Percentiles rank a stretch among this genome's conserved stretches.
Conservation (phyloP, 768 basidiomycete genomes). For the Suillus spraguei region DNA sequence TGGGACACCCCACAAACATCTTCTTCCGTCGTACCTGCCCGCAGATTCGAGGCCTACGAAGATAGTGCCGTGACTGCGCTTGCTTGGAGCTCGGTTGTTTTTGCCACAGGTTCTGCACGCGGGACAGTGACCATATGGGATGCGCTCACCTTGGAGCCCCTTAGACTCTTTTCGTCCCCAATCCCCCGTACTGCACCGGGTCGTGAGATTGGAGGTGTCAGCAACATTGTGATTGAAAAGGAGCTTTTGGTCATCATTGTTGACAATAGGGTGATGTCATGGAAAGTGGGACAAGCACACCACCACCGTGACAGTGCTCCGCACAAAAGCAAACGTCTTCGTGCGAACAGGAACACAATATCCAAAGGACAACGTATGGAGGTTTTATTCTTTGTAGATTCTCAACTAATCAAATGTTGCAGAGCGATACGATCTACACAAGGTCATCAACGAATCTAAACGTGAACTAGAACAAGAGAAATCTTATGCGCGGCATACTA, state of each 20-base stretch:
- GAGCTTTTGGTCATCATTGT: constrained; percentile 60
- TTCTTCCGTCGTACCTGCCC: constrained; percentile 35
- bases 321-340: constrained; percentile 34
- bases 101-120: constrained; percentile 66
- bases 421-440: constrained; percentile 68
- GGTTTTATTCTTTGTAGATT: not conserved
- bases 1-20: constrained; percentile 35
- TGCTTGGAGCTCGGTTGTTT: constrained; percentile 56
- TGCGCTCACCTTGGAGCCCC: constrained; percentile 56
- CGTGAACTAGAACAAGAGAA: constrained; percentile 54
- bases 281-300: constrained; percentile 58
- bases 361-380: constrained; percentile 52
- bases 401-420: constrained; percentile 7
- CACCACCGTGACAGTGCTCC: constrained; percentile 28
- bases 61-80: constrained; percentile 69
- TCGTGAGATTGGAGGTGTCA: constrained; percentile 46
- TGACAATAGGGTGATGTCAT: constrained; percentile 65
- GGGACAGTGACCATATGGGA: constrained; percentile 69
- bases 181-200: constrained; percentile 37
- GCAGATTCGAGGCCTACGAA: constrained; percentile 62
- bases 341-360: constrained; percentile 26
- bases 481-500: constrained; percentile 34
- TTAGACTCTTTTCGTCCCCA: constrained; percentile 59
- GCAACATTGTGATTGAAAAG: constrained; percentile 56
- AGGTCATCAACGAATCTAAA: constrained; percentile 63